Evolutionary conservation across 345 rosid species (phyloP).

Genomic region (Salix caprea): DNA sequence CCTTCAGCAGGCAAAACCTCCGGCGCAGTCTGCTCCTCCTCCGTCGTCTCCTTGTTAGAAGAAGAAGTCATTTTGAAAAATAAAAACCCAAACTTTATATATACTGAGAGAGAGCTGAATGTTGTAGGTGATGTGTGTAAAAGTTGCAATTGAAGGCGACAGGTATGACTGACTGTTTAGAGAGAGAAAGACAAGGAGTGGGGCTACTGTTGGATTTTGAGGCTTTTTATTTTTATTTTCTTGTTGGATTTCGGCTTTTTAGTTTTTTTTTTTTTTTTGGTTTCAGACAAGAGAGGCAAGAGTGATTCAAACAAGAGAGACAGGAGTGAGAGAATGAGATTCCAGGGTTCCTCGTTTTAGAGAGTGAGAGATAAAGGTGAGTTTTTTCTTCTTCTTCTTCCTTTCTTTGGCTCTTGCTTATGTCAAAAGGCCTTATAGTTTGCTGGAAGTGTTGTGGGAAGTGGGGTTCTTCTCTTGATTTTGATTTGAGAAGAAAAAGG

Average conservation of each 20-base stretch:
- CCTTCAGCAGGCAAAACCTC: background rate
- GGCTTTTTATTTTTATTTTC: background rate
- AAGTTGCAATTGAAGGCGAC: constrained; percentile 96
- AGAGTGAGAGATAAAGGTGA: background rate
- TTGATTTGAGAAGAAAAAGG: background rate
- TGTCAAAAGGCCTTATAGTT: background rate
- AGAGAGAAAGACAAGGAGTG: constrained; percentile 40
- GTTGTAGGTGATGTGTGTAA: constrained; percentile 44
- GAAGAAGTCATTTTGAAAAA: constrained; percentile 46
- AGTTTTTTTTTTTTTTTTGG: background rate
- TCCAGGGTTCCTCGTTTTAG: background rate
- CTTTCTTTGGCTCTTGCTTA: background rate
- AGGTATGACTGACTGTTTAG: constrained; percentile 51
- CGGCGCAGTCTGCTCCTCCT: constrained; percentile 11
- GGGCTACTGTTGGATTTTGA: constrained; percentile 38
- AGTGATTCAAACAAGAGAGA: no score
- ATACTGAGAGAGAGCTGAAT: constrained; percentile 23
- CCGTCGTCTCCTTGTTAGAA: background rate
- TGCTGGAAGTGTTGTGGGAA: background rate
- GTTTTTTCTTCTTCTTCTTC: background rate
- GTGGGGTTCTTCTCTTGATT: background rate
- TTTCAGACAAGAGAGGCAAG: background rate
- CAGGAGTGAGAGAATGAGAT: background rate
- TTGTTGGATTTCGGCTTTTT: background rate
- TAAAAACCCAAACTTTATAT: constrained; percentile 37